A percentile compares a stretch with the other conserved stretches of the same genome.
Evolutionary conservation across 2,329 filamentous ascomycete genomes (phyloP).

Genomic region (Ambrosiella cleistominuta): DNA sequence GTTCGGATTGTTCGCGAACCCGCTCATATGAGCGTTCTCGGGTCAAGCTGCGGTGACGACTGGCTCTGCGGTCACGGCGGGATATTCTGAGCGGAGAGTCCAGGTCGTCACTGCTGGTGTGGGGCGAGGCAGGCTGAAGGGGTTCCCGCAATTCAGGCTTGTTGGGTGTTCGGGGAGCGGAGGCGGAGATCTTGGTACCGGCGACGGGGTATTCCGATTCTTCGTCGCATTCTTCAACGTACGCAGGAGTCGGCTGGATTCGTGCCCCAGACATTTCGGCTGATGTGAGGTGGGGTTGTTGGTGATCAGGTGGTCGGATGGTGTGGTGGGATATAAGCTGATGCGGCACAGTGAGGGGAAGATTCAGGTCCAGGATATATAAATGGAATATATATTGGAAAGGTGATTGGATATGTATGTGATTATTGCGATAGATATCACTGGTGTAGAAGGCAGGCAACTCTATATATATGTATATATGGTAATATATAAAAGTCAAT

Average conservation of each 20-base stretch:
- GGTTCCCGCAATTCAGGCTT: slow-evolving; percentile 5
- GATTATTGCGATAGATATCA: not conserved
- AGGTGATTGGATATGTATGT: not conserved
- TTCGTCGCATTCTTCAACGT: slow-evolving; percentile 13
- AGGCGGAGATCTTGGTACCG: slow-evolving; percentile 13
- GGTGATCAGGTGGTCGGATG: not conserved
- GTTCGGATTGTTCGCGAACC: slow-evolving; percentile 4
- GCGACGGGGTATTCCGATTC: slow-evolving; percentile 9
- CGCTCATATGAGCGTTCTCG: slow-evolving; percentile 11
- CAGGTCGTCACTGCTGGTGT: not conserved
- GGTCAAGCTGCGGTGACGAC: not conserved
- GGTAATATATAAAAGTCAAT: not conserved
- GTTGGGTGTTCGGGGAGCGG: slow-evolving; percentile 9
- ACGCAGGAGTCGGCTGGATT: slow-evolving; percentile 9
- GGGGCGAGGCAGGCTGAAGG: not conserved
- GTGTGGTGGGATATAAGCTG: not conserved
- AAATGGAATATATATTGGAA: not conserved
- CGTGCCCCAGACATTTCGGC: slow-evolving; percentile 6
- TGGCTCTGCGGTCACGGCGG: slow-evolving; percentile 1
- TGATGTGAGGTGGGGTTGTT: not conserved
- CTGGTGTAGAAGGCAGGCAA: no score
- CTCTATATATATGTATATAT: not conserved
- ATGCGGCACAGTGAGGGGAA: not conserved
- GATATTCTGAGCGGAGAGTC: not conserved
- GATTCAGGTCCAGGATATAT: not conserved